These are phyloP conservation scores for Emericellopsis terricola DNA, from an alignment of 495 filamentous ascomycete species.

Conservation along the genomic window DNA sequence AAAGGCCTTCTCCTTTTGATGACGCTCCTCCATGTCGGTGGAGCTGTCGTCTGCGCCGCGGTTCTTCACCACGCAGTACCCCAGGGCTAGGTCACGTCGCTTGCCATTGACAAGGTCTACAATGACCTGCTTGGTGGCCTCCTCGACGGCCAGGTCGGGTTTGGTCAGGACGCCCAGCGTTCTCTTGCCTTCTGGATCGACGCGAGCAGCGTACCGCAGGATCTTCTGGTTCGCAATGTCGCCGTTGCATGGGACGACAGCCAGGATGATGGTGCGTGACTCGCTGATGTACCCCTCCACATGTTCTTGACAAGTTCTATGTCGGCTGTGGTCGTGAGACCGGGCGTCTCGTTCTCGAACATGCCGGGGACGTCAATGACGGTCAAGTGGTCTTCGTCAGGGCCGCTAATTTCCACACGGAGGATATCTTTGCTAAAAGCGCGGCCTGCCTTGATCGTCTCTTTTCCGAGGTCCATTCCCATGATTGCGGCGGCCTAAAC, in stretches of 20 bases:
- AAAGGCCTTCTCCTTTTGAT: background rate
- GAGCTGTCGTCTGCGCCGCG: constrained; percentile 1
- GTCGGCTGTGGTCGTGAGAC: constrained; percentile 10
- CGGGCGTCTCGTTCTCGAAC: constrained; percentile 12
- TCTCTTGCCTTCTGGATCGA: constrained; percentile 20
- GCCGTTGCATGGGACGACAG: constrained; percentile 31
- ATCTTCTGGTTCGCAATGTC: constrained; percentile 31
- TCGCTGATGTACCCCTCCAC: constrained; percentile 27
- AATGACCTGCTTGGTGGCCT: constrained; percentile 12
- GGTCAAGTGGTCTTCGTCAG: constrained; percentile 27
- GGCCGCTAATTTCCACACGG: constrained; percentile 28
- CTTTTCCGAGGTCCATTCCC: background rate
- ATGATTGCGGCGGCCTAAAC: background rate
- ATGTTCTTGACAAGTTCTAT: constrained; percentile 23
- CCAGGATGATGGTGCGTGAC: constrained; percentile 29
- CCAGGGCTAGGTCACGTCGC: background rate
- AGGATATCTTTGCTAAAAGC: constrained; percentile 30
- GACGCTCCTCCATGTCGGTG: background rate
- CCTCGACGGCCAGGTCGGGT: constrained; percentile 24
- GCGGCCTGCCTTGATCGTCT: background rate
- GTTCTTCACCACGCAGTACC: constrained; percentile 1
- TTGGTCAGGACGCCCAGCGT: constrained; percentile 35
- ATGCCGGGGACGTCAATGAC: constrained; percentile 42
- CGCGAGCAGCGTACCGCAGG: constrained; percentile 19
- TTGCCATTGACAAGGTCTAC: background rate